phyloP scores from a whole-genome alignment of 257 asterid genomes.

The Capsicum rhomboideum region DNA sequence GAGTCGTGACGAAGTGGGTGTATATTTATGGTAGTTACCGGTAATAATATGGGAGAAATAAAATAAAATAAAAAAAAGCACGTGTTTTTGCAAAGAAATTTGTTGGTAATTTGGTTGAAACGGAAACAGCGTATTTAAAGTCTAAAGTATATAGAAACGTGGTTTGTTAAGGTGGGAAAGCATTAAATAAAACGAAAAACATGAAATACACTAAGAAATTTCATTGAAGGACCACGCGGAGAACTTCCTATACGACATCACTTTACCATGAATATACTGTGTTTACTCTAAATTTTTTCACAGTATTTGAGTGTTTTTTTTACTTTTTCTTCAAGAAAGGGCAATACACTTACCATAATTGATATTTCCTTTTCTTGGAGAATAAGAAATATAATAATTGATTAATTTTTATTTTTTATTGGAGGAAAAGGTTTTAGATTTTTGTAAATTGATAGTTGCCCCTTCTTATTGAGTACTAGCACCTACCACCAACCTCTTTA shows the following conservation, averaged over 20 bases:
- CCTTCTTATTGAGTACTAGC: too few species aligned
- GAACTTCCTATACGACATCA: not conserved
- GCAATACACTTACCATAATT: not conserved
- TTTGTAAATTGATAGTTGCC: not conserved
- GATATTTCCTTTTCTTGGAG: not conserved
- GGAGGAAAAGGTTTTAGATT: not conserved
- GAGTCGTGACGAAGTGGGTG: conserved; percentile 17
- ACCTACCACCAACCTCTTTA: too few species aligned
- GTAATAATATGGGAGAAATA: not conserved
- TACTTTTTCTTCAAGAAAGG: not conserved
- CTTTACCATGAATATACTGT: not conserved
- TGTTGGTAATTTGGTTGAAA: not conserved
- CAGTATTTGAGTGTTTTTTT: not conserved
- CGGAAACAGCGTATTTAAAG: conserved; percentile 4
- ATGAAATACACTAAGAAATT: not conserved
- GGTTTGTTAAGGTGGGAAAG: conserved; percentile 21
- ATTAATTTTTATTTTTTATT: not conserved
- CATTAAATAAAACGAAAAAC: not conserved
- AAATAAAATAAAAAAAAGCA: not conserved
- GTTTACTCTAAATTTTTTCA: not conserved
- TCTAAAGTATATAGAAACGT: conserved; percentile 29
- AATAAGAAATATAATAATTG: not conserved
- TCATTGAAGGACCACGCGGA: not conserved
- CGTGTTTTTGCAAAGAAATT: conserved; percentile 1
- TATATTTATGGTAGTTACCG: not conserved